Conservation (phyloP, 441 rosid genomes). For the Pelargonium citronellum region DNA sequence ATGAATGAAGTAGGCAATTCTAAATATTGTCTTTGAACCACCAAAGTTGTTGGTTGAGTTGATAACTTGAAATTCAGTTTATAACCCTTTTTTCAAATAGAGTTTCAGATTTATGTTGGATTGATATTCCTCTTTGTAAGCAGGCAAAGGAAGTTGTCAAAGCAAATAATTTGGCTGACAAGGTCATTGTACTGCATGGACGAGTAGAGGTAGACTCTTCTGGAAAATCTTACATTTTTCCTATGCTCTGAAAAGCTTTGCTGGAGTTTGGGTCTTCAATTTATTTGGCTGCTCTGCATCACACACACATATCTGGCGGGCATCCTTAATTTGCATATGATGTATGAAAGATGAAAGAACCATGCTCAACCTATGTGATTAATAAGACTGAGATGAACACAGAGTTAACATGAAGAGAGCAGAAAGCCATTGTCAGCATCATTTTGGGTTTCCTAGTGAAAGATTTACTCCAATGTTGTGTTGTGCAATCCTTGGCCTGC, state of each 20-base stretch:
- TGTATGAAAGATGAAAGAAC: not conserved
- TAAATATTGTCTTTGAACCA: not conserved
- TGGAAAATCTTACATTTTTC: slow-evolving; percentile 8
- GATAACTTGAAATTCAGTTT: not conserved
- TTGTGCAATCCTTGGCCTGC: not conserved
- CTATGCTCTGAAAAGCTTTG: slow-evolving; percentile 6
- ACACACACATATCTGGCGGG: not conserved
- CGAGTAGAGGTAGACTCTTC: slow-evolving; percentile 77
- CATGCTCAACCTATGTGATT: not conserved
- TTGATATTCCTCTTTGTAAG: slow-evolving; percentile 5
- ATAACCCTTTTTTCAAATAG: not conserved
- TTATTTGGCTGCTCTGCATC: not conserved
- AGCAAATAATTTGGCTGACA: slow-evolving; percentile 81
- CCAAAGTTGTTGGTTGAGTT: not conserved
- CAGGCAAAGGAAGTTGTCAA: slow-evolving; percentile 97
- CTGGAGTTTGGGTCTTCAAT: slow-evolving; percentile 9
- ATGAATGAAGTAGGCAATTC: not conserved
- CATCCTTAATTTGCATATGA: not conserved
- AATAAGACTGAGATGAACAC: not conserved
- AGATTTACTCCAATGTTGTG: not conserved
- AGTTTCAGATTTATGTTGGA: not conserved
- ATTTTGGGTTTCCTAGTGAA: too few relatives aligned
- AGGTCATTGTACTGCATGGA: slow-evolving; percentile 79
- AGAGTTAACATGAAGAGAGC: not conserved
- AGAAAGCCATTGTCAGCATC: not conserved